phyloP scores from a whole-genome alignment of 1,284 basidiomycete genomes.

The Megacollybia platyphylla region DNA sequence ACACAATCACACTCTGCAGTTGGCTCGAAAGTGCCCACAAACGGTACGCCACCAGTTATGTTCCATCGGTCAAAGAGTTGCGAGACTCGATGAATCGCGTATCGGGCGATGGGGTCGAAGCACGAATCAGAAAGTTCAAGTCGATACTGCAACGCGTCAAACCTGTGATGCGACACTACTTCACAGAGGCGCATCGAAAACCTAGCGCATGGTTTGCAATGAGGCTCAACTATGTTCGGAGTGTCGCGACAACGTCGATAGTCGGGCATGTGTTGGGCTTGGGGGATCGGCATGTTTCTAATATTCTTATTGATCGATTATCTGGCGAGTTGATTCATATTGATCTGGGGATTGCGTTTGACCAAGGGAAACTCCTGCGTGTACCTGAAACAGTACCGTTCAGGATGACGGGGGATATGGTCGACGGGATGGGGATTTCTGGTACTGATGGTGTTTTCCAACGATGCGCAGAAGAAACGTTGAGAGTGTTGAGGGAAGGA shows the following conservation, averaged over 20 bases:
- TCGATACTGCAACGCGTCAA: conserved; percentile 46
- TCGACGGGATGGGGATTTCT: conserved; percentile 87
- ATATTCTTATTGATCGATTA: conserved; percentile 80
- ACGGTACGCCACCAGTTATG: conserved; percentile 24
- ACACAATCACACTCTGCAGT: conserved; percentile 56
- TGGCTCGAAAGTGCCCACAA: conserved; percentile 53
- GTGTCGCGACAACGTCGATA: conserved; percentile 88
- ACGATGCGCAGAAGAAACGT: conserved; percentile 87
- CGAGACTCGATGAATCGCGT: background rate
- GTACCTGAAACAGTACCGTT: conserved; percentile 91
- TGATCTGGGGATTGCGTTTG: conserved; percentile 94
- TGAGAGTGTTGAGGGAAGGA: conserved; percentile 79
- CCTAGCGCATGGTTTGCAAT: conserved; percentile 92
- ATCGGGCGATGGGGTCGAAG: background rate
- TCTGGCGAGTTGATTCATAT: conserved; percentile 90
- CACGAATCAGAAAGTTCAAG: conserved; percentile 23
- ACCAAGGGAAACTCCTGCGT: conserved; percentile 75
- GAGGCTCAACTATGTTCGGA: conserved; percentile 83
- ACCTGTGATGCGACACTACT: conserved; percentile 91
- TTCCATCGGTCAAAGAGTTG: background rate
- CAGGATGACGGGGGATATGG: conserved; percentile 85
- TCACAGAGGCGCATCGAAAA: conserved; percentile 79
- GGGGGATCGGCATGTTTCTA: conserved; percentile 87
- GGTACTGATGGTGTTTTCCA: conserved; percentile 94
- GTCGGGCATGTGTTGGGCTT: conserved; percentile 89